Conservation (phyloP, 2,329 filamentous ascomycete genomes). For the Cryphonectria japonica region DNA sequence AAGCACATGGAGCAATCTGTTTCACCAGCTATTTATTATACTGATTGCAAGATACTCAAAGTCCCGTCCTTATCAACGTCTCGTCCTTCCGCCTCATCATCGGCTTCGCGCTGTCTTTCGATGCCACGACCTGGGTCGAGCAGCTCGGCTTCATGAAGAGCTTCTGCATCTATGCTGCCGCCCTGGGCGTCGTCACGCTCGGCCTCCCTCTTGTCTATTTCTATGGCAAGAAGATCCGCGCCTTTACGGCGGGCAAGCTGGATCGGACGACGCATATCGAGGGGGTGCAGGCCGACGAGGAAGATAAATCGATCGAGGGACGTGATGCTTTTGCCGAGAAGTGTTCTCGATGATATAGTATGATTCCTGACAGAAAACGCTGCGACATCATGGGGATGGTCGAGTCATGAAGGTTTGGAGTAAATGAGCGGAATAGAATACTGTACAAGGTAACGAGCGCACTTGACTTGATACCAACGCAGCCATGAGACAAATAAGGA, state of each 20-base stretch:
- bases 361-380: background rate
- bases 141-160: conserved; percentile 27
- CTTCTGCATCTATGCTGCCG: conserved; percentile 30
- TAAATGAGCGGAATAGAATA: background rate
- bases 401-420: background rate
- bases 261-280: conserved; percentile 11
- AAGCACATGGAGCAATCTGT: too few species aligned
- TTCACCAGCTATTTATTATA: background rate
- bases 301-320: background rate
- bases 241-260: conserved; percentile 25
- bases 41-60: conserved; percentile 20
- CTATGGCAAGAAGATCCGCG: conserved; percentile 30
- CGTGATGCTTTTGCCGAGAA: background rate
- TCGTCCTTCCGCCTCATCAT: conserved; percentile 33
- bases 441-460: background rate
- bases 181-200: conserved; percentile 25
- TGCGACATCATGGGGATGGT: background rate
- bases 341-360: background rate
- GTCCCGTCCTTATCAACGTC: conserved; percentile 33
- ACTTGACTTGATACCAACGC: background rate
- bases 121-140: conserved; percentile 32
- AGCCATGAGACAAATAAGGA: background rate
- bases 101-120: conserved; percentile 31
- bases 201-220: conserved; percentile 30
- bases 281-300: background rate